Base-by-base conservation (phyloP, 1,284 basidiomycete genomes). In the Psilocybe mexicana region DNA sequence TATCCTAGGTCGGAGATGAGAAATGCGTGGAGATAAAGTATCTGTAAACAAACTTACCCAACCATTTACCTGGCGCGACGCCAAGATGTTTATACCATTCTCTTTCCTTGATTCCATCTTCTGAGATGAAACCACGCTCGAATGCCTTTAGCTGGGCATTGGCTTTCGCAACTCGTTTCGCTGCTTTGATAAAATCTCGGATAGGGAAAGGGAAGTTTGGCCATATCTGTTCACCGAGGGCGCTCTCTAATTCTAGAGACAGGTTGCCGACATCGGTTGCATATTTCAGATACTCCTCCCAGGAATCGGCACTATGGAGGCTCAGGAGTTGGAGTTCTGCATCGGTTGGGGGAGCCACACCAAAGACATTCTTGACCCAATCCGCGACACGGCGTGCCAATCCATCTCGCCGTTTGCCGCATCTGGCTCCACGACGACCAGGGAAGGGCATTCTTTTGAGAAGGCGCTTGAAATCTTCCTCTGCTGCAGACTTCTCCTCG, bases 31-130 rank as follows among this genome's bases (percentile, higher is more conserved):
- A 24, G 18, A 36, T 23, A 35, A 26, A 36, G 14, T 6, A 36
- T 24, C 28, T 35, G 47, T 44, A 6, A 6, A 48, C 38, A 40
- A 47, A 75, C 81, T 63, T 63, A 89, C 93, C 92, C 30, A 93
- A 82, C 86, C 90, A 95, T 67, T 90, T 88, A 26, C 94, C 95
- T 6, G 96, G 95, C 4, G 94, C 92, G 38, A 95, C 92, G 43
- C 84, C 93, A 52, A 96, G 79, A 73, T 96, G 92, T 69, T 80
- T 74, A 55, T 79, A 96, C 93, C 93, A 96, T 69, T 92, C 87
- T 30, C 92, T 81, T 58, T 88, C 88, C 69, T 86, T 87, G 52
- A 61, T 65, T 2, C 96, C 96, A 23, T 81, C 82, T 64, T 90
- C 79, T 4, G 86, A 86, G 64, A 96, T 87, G 74, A 98, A 94